Percentiles rank a stretch among this genome's conserved stretches.
These are phyloP conservation scores for Echria macrotheca DNA, from an alignment of 495 filamentous ascomycete genomes.

Conservation along the genomic window DNA sequence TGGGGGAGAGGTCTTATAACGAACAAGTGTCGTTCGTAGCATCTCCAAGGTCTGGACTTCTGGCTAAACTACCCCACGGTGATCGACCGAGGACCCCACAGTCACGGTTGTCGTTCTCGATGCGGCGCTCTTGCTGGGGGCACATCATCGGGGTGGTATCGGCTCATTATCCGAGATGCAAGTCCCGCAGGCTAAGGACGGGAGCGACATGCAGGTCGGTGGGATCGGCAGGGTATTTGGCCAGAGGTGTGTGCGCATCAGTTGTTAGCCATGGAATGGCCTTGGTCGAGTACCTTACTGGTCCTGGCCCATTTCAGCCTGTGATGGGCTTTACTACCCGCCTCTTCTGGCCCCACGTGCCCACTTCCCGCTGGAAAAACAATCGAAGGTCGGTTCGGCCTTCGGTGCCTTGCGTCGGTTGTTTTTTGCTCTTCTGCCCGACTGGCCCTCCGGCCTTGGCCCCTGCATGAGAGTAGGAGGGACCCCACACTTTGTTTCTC, in stretches of 20 bases:
- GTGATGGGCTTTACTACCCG: background rate
- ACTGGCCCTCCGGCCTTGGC: too few species aligned
- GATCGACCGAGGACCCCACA: background rate
- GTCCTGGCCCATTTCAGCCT: slow-evolving; percentile 16
- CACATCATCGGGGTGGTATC: slow-evolving; percentile 5
- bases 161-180: slow-evolving; percentile 24
- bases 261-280: background rate
- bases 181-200: slow-evolving; percentile 11
- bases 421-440: slow-evolving; percentile 2
- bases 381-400: slow-evolving; percentile 4
- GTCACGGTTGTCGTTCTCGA: background rate
- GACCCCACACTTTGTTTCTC: too few species aligned
- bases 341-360: background rate
- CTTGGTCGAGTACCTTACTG: background rate
- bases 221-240: slow-evolving; percentile 9
- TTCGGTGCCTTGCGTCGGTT: background rate
- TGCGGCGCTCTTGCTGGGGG: slow-evolving; percentile 4
- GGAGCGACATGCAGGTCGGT: background rate
- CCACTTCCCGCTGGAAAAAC: slow-evolving; percentile 4
- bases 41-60: slow-evolving; percentile 5
- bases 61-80: slow-evolving; percentile 18
- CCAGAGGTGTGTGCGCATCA: too few species aligned
- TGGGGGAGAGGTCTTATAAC: background rate
- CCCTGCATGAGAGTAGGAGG: too few species aligned
- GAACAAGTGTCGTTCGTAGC: background rate